Evolutionary conservation across 768 basidiomycete species (phyloP), one percentile per base, ranked within the genome.

Genomic region (Clitopilus hobsonii): DNA sequence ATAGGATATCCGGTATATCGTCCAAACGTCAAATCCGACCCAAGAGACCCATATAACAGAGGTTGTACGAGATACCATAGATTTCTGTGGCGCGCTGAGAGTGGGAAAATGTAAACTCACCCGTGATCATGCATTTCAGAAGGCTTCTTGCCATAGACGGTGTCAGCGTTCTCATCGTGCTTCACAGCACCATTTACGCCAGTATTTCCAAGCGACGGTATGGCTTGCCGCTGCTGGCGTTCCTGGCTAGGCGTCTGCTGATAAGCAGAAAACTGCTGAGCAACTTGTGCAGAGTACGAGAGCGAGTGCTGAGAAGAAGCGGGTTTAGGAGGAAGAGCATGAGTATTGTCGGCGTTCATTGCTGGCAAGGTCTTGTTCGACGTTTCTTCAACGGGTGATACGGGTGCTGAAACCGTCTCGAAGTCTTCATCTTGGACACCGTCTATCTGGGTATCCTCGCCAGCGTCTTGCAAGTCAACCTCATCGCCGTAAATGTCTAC

Each of bases 121-220:
- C 89, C 89, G 77, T 84, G 84, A 66, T 91, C 89, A 57, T 86
- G 85, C 85, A 86, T 87, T 67, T 90, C 88, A 18, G 82, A 82
- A 7, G 84, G 84, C 59, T 85, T 80, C 63, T 85, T 77, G 16
- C 81, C 76, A 65, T 79, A 78, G 13, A 82, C 74, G 48, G 71
- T 74, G 53, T 77, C 72, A 27, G 62, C 56, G 1, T 63, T 61
- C 30, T 45, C 41, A 16, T 32, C 49, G 14, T 51, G 30, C 27
- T 51, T 51, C 14, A 62, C 65, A 51, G 68, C 65, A n/a, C 60
- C 65, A 28, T 62, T 59, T 20, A 63, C 58, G 8, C 59, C 60
- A 61, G 67, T 60, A 36, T 71, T 61, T 41, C 53, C 63, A 25
- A 63, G 59, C 28, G 64, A 56, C 16, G 66, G 64, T 6, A 68